Conservation (phyloP, 129 eudicot species). For the Flaveria linearis region DNA sequence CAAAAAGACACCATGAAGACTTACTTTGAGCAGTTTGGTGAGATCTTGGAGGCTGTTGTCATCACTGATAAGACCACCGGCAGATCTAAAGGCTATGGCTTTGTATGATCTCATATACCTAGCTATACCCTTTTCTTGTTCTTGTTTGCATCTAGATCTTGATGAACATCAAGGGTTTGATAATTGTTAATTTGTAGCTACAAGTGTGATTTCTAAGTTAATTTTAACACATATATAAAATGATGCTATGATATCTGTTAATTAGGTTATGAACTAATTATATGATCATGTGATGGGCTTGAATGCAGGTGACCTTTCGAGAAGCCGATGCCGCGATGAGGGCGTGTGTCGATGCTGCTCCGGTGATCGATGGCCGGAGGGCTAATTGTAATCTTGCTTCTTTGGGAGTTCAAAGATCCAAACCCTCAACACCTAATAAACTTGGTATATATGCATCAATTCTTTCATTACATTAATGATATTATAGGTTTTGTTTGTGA, state of each 20-base stretch:
- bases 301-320: constrained; percentile 80
- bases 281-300: neutral
- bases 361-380: constrained; percentile 93
- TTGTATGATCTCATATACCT: constrained; percentile 44
- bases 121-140: neutral
- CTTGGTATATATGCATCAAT: constrained; percentile 48
- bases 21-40: constrained; percentile 93
- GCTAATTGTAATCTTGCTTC: constrained; percentile 98
- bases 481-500: constrained; percentile 4
- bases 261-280: too few species aligned
- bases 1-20: constrained; percentile 88
- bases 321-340: constrained; percentile 95
- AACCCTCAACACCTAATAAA: constrained; percentile 86
- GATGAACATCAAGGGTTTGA: constrained; percentile 1
- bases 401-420: constrained; percentile 95
- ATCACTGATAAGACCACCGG: constrained; percentile 89
- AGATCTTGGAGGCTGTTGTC: constrained; percentile 94
- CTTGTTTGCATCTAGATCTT: constrained; percentile 12
- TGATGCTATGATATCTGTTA: too few species aligned
- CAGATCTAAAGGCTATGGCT: constrained; percentile 98
- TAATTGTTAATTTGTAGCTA: neutral
- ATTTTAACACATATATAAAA: neutral
- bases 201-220: neutral
- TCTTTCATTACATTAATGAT: neutral
- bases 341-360: constrained; percentile 88